Base-by-base conservation (phyloP, 1,139 yeast species). In the Geotrichum candidum region DNA sequence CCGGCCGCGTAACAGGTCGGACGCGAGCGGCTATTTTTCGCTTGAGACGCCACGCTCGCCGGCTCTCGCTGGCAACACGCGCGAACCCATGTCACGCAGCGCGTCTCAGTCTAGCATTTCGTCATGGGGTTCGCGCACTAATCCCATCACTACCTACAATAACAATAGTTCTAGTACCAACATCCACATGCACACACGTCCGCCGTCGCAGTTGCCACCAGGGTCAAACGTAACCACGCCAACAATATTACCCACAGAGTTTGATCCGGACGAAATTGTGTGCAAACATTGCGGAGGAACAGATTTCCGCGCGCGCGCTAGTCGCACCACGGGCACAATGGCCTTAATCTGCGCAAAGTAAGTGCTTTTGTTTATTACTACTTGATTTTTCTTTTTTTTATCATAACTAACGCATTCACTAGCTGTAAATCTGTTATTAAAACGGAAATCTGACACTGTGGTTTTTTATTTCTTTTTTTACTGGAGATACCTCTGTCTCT, bases 281-380 rank as follows among this genome's bases (percentile, higher is more conserved):
- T 60, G 62, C 41, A 52, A 48, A 35, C 9, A 45, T 11, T 60
- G 62, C 31, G 59, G 59, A 2, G 35, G 59, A 7, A 57, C 53
- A 29, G 62, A 60, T 33, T 60, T 60, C 27, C n/a, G 54, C 22
- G 62, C 62, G 2, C 35, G 54, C 15, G 33, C 62, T 1, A 56
- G 60, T 18, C 56, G 57, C 4, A 53, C 50, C 35, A 54, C 51
- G 6, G 62, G 62, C 3, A 15, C 54, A 1, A 31, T 60, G 22
- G 57, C 51, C 2, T 38, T 60, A 5, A 27, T 60, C 15, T 60
- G 62, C 46, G 45, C 57, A 23, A 52, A 56, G 61, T 58, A 58
- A 50, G 61, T 58, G 23, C 33, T 10, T 1, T 3, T 18, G 23
- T 27, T 48, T 27, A 35, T 41, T 41, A 10, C 41, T 7, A 10